Percentiles rank a stretch among this genome's conserved stretches.
Conservation (phyloP, 345 rosid genomes). For the Gossypium turneri region DNA sequence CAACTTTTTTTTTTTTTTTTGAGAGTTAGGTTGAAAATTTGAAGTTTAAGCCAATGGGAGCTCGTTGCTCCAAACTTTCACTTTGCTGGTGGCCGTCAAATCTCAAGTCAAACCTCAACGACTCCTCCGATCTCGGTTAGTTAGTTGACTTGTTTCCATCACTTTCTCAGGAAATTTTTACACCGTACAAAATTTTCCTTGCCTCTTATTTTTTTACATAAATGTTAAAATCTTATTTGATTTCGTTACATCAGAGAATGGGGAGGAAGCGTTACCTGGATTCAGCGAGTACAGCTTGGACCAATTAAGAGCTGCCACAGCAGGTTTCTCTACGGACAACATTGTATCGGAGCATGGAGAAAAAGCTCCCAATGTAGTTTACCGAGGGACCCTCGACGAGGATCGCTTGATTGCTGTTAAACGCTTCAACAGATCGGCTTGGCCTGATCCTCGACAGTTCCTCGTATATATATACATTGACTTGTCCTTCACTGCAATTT, state of each 20-base stretch:
- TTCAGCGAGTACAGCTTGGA: constrained; percentile 64
- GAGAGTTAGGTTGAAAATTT: not conserved
- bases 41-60: constrained; percentile 58
- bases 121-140: constrained; percentile 70
- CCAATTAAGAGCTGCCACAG: constrained; percentile 59
- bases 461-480: constrained; percentile 31
- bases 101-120: constrained; percentile 60
- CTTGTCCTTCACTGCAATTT: constrained; percentile 6
- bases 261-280: constrained; percentile 46
- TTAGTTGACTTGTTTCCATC: constrained; percentile 18
- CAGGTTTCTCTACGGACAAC: constrained; percentile 58
- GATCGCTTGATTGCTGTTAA: constrained; percentile 66
- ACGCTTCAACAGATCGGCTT: constrained; percentile 69
- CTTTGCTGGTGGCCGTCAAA: constrained; percentile 82
- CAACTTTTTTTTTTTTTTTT: not conserved
- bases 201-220: not conserved
- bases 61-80: constrained; percentile 82
- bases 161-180: constrained; percentile 26
- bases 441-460: constrained; percentile 88
- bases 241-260: constrained; percentile 42
- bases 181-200: not conserved
- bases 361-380: constrained; percentile 81
- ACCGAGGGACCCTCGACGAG: constrained; percentile 62
- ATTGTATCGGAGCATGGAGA: constrained; percentile 86
- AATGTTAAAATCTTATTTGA: not conserved